A percentile compares a stretch with the other conserved stretches of the same genome.
Evolutionary conservation across 495 filamentous ascomycete genomes (phyloP).

Genomic region (Tetracladium marchalianum): DNA sequence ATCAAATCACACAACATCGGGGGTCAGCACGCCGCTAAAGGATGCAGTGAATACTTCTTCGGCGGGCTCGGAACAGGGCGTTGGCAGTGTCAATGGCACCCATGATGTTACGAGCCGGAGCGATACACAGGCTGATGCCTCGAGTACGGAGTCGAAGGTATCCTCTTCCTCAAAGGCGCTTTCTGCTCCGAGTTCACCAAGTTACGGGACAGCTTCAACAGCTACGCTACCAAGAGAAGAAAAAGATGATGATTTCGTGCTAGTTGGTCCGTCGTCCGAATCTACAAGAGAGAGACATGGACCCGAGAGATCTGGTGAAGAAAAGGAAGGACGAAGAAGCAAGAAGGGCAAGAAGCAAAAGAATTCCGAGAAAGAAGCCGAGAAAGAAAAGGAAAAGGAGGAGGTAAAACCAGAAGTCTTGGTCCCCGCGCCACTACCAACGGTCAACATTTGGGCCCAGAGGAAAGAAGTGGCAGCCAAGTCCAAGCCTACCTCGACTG

Average conservation of each 20-base stretch:
- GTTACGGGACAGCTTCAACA: slow-evolving; percentile 53
- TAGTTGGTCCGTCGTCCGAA: slow-evolving; percentile 36
- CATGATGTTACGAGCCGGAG: slow-evolving; percentile 6
- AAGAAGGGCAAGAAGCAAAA: slow-evolving; percentile 35
- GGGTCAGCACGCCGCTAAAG: slow-evolving; percentile 25
- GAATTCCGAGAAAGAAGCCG: slow-evolving; percentile 20
- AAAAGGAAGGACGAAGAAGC: slow-evolving; percentile 33
- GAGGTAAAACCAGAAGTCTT: slow-evolving; percentile 49
- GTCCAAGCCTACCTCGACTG: slow-evolving; percentile 37
- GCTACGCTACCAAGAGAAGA: slow-evolving; percentile 62
- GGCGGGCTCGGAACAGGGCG: slow-evolving; percentile 14
- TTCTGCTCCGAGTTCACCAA: slow-evolving; percentile 59
- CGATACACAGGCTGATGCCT: slow-evolving; percentile 7
- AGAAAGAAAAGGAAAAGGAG: slow-evolving; percentile 36
- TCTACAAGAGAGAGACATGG: slow-evolving; percentile 47
- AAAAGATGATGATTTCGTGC: slow-evolving; percentile 41
- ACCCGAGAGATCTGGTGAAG: slow-evolving; percentile 21
- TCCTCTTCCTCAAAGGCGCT: slow-evolving; percentile 4
- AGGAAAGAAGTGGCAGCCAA: slow-evolving; percentile 63
- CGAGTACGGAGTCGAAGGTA: slow-evolving; percentile 17
- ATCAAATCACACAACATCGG: slow-evolving; percentile 21
- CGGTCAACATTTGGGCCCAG: slow-evolving; percentile 79
- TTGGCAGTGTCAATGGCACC: slow-evolving; percentile 15
- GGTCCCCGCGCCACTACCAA: slow-evolving; percentile 69
- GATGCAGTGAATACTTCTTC: slow-evolving; percentile 13